Base-by-base conservation (phyloP, 306 rosid species). In the Alnus rubra region DNA sequence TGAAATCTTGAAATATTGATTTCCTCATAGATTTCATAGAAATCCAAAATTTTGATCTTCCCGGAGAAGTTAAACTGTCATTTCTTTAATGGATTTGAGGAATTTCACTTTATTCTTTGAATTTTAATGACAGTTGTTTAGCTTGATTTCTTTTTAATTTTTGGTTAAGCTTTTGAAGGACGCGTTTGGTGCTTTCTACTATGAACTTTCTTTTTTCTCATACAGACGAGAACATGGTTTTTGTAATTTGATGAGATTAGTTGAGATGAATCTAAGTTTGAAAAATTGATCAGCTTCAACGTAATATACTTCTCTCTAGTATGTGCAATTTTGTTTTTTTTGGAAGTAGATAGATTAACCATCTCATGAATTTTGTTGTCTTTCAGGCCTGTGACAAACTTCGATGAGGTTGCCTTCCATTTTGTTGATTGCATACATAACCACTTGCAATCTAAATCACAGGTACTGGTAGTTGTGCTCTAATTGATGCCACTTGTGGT, bases 361-460 rank as follows among this genome's bases (percentile, higher is more conserved):
- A 55, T 47, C 44, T 76, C 73, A 23, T 65, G 28, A 54, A 65
- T 31, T 75, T 81, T 83, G 33, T 79, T 78, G 78, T 74, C 64
- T 84, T 62, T 52, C 93, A 96, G 97, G 97, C 94, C 91, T 10
- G 88, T 96, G 73, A 86, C 82, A 70, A 90, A 88, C 84, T 96
- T 83, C 76, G 97, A 96, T 44, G 98, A 96, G 86, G 78, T 93
- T 73, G 54, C 96, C 51, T 91, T 88, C 83, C 99, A 96, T 91
- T 96, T 90, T 62, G 89, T 96, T 37, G 98, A 93, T 71, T 96
- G 99, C 89, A 91, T 96, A 77, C 96, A 91, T 76, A 88, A 84
- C 80, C 83, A 89, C 88, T 87, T 96, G 68, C 83, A 64, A 77
- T 68, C 97, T 78, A 94, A 84, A 80, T 19, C 53, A 48, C 89